Conservation (phyloP, 208 protist species). For the Polymyxa betae region DNA sequence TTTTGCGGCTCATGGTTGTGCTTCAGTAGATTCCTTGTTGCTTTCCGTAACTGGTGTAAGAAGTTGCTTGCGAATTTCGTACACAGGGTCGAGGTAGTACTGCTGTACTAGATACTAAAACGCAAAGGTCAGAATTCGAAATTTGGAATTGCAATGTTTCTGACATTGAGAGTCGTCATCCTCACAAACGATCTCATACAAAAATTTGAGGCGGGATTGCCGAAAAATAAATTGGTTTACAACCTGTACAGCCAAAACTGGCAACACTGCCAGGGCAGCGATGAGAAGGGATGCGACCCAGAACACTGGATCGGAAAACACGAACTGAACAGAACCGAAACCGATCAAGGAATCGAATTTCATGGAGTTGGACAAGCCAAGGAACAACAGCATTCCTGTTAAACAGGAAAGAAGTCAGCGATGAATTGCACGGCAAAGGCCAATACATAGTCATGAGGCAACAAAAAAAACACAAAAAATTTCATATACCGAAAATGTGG, state of each 20-base stretch:
- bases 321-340: slow-evolving; percentile 16
- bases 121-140: not conserved
- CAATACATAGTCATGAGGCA: too few relatives aligned
- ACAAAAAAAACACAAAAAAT: too few relatives aligned
- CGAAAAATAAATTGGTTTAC: not conserved
- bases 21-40: not conserved
- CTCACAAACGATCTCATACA: not conserved
- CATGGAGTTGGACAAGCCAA: not conserved
- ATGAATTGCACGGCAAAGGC: not conserved
- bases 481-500: slow-evolving; percentile 49
- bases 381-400: not conserved
- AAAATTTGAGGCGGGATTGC: not conserved
- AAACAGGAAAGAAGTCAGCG: not conserved
- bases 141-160: not conserved
- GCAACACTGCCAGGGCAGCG: not conserved
- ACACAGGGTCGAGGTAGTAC: not conserved
- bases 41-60: not conserved
- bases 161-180: not conserved
- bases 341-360: slow-evolving; percentile 20
- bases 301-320: slow-evolving; percentile 27
- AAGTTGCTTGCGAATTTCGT: not conserved
- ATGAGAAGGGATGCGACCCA: not conserved
- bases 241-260: slow-evolving; percentile 31
- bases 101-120: not conserved
- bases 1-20: not conserved